Base-by-base conservation (phyloP, 495 filamentous ascomycete species). In the Glarea lozoyensis region DNA sequence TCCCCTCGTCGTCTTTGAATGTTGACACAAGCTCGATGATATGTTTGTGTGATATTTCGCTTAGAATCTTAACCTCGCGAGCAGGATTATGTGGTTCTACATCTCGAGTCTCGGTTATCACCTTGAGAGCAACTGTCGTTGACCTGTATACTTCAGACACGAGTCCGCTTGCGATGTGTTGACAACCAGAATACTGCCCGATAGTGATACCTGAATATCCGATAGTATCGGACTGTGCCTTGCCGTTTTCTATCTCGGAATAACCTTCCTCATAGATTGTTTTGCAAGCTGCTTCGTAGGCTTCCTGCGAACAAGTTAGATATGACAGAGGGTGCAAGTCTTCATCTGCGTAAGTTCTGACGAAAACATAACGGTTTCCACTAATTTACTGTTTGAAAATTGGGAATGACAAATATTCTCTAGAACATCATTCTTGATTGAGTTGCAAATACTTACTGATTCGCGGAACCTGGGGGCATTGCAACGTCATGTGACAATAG, bases 121-220 rank as follows among this genome's bases (percentile, higher is more conserved):
- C 76, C 60, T 98, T 98, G 20, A 98, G 63, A n/a, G 92, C 90
- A 6, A 82, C 69, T 7, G 77, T 35, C 31, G 63, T 37, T 51
- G 60, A 60, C 40, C 60, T 50, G 65, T 90, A 97, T 36, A 99
- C 79, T 25, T 75, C 75, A 19, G 92, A 92, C 55, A 87, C 89
- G 6, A 92, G 65, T 18, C 93, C 92, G 43, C 78, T 77, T 40
- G 69, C 73, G 51, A 85, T 62, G 59, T 84, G 81, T 18, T 75
- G 66, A 55, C 86, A 93, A 34, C 78, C 68, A 18, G 54, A 56
- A 58, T 90, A 94, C 22, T 60, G 62, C 5, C 92, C 92, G 52
- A 96, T 81, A 7, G 57, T 56, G 37, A 77, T 68, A n/a, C 73
- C 68, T 4, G 57, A 56, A 12, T 53, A 52, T 41, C 48, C 43